Conservation (phyloP, 176 grass and related monocot genomes). For the Oryza officinalis region DNA sequence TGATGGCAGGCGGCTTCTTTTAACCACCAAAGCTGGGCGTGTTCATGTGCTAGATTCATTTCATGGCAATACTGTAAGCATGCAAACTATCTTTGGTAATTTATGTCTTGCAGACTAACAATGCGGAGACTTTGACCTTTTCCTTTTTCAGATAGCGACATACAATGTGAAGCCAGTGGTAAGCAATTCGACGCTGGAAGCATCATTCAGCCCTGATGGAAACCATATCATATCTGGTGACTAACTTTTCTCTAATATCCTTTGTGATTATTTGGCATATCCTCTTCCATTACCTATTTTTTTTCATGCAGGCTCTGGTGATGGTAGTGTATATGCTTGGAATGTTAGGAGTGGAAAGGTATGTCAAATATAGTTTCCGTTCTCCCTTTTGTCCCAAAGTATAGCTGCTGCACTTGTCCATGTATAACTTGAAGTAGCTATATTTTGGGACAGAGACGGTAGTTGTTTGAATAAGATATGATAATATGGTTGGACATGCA, state of each 20-base stretch:
- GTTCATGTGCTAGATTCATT: conserved; percentile 98
- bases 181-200: conserved; percentile 75
- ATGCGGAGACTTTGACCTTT: not conserved
- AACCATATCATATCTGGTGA: conserved; percentile 89
- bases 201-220: conserved; percentile 97
- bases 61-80: conserved; percentile 72
- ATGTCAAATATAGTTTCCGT: not conserved
- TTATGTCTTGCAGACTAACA: not conserved
- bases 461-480: not conserved
- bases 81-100: conserved; percentile 8
- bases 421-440: too few species aligned
- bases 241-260: not conserved
- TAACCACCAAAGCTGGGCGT: conserved; percentile 81
- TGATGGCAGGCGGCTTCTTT: conserved; percentile 80
- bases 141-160: conserved; percentile 55
- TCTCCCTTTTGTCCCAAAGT: too few species aligned
- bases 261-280: conserved; percentile 8
- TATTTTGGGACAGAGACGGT: too few species aligned
- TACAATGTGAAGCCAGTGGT: conserved; percentile 87
- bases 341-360: conserved; percentile 89
- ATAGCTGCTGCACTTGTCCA: too few species aligned
- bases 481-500: conserved; percentile 22
- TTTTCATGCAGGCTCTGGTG: conserved; percentile 73
- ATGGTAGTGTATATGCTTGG: conserved; percentile 96
- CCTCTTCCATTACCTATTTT: conserved; percentile 17